A percentile compares a stretch with the other conserved stretches of the same genome.
Evolutionary conservation across 805 yeast species (phyloP).

Genomic region (Scheffersomyces stipitis): DNA sequence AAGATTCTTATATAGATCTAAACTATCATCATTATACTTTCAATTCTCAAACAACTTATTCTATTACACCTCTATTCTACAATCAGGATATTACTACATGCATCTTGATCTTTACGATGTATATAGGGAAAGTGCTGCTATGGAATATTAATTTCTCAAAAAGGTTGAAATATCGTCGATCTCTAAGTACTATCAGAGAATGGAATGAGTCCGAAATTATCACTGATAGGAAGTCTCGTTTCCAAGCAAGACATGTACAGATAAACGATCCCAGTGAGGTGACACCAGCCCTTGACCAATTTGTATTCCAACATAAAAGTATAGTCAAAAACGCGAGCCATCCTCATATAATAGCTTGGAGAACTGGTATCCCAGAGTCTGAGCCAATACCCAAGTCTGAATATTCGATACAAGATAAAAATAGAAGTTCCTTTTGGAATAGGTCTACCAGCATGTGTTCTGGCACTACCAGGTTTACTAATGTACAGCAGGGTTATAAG

Average conservation of each 20-base stretch:
- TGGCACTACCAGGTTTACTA: conserved; percentile 9
- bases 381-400: not conserved
- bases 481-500: conserved; percentile 55
- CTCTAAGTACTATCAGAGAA: conserved; percentile 8
- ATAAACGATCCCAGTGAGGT: conserved; percentile 44
- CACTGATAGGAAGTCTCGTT: conserved; percentile 58
- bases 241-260: conserved; percentile 59
- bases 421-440: conserved; percentile 17
- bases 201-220: conserved; percentile 34
- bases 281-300: conserved; percentile 36
- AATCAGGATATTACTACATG: no score
- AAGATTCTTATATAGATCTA: no score
- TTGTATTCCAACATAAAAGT: conserved; percentile 46
- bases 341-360: conserved; percentile 75
- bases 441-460: conserved; percentile 7
- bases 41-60: no score
- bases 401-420: not conserved
- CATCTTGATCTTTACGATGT: not conserved
- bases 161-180: not conserved
- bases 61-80: no score
- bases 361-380: conserved; percentile 28
- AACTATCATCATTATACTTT: no score
- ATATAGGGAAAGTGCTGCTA: not conserved
- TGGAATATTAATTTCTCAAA: not conserved
- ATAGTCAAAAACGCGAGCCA: conserved; percentile 60